Evolutionary conservation across 495 filamentous ascomycete species (phyloP).

Genomic region (Trichocladium uniseriatum): DNA sequence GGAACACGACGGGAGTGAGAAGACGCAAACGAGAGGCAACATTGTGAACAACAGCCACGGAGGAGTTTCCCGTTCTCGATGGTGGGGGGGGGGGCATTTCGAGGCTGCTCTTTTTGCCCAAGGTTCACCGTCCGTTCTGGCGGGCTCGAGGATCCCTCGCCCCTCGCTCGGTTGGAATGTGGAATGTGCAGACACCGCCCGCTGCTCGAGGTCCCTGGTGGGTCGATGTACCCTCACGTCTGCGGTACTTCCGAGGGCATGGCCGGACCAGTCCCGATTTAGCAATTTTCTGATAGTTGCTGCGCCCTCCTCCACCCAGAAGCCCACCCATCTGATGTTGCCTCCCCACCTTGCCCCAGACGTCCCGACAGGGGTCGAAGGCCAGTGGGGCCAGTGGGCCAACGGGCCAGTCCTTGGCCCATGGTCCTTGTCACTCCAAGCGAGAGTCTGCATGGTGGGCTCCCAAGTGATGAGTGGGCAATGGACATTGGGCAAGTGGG

Average conservation of each 20-base stretch:
- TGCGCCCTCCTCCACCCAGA: constrained; percentile 26
- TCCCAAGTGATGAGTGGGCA: too few relatives aligned
- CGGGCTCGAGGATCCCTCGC: too few relatives aligned
- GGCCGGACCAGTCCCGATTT: constrained; percentile 23
- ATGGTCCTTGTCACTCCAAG: constrained; percentile 39
- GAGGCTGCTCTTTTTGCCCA: too few relatives aligned
- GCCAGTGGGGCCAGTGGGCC: constrained; percentile 2
- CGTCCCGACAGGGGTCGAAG: constrained; percentile 30
- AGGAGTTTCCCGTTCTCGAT: too few relatives aligned
- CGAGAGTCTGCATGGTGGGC: constrained; percentile 34
- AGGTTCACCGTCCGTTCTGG: too few relatives aligned
- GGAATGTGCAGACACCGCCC: constrained; percentile 14
- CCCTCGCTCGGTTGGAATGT: constrained; percentile 8
- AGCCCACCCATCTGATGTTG: constrained; percentile 40
- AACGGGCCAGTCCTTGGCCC: constrained; percentile 21
- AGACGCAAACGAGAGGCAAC: too few relatives aligned
- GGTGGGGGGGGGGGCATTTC: too few relatives aligned
- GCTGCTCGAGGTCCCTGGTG: neutral
- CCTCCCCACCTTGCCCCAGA: constrained; percentile 40
- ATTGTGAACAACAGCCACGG: too few relatives aligned
- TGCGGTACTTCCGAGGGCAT: constrained; percentile 22
- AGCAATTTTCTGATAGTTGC: constrained; percentile 25
- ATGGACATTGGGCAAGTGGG: neutral
- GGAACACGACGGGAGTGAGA: too few relatives aligned
- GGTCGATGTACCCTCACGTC: constrained; percentile 17